Percentiles rank a stretch among this genome's conserved stretches.
Evolutionary conservation across 345 rosid species (phyloP).

Genomic region (Hibiscus syriacus): DNA sequence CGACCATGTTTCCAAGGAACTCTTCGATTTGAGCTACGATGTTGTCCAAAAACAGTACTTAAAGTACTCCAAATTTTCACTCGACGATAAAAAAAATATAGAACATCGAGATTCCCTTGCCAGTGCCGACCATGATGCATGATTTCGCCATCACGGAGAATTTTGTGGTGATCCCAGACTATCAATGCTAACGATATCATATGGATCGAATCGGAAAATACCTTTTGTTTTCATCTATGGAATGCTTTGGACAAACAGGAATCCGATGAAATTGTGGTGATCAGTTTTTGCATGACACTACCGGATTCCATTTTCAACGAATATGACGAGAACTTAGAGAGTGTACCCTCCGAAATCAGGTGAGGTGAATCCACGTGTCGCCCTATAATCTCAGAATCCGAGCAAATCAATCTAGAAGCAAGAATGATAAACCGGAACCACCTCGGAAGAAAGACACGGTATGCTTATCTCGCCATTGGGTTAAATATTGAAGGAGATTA

Average conservation of each 20-base stretch:
- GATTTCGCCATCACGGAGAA: too few relatives aligned
- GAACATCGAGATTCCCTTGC: slow-evolving; percentile 64
- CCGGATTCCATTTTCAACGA: slow-evolving; percentile 94
- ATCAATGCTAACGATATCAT: slow-evolving; percentile 43
- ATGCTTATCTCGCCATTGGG: too few relatives aligned
- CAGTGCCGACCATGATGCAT: slow-evolving; percentile 85
- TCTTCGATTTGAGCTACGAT: slow-evolving; percentile 77
- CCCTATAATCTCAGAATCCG: too few relatives aligned
- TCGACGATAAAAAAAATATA: slow-evolving; percentile 58
- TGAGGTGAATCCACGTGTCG: slow-evolving; percentile 72
- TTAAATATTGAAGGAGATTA: too few relatives aligned
- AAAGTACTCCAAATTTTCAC: slow-evolving; percentile 59
- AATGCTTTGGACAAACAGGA: slow-evolving; percentile 93
- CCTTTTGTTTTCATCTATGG: too few relatives aligned
- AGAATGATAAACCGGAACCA: too few relatives aligned
- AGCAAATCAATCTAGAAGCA: too few relatives aligned
- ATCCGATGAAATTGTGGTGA: slow-evolving; percentile 74
- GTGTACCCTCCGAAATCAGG: slow-evolving; percentile 75
- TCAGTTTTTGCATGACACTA: slow-evolving; percentile 97
- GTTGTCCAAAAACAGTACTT: slow-evolving; percentile 71
- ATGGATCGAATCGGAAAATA: slow-evolving; percentile 76
- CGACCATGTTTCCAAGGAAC: slow-evolving; percentile 59
- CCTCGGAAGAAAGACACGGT: too few relatives aligned
- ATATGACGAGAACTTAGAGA: slow-evolving; percentile 62
- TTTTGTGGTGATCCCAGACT: slow-evolving; percentile 80